Evolutionary conservation across 2,329 filamentous ascomycete species (phyloP).

Genomic region (Bipolaris oryzae): DNA sequence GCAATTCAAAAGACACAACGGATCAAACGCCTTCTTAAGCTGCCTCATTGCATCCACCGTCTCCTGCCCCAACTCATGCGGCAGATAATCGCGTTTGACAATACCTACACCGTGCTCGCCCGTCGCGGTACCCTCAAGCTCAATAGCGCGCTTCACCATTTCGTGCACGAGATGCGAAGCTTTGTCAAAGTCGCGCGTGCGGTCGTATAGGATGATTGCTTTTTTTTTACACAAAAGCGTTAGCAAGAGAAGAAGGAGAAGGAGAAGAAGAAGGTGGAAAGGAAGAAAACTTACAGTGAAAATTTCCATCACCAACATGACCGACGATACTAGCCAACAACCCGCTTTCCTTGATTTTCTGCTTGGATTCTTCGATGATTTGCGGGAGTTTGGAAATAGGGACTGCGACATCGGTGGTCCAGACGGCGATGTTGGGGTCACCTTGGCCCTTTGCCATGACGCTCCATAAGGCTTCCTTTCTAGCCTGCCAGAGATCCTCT

Average conservation of each 20-base stretch:
- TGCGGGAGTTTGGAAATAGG: slow-evolving; percentile 73
- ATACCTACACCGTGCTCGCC: slow-evolving; percentile 85
- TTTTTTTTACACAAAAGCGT: too few relatives aligned
- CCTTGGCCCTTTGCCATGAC: slow-evolving; percentile 68
- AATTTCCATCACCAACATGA: slow-evolving; percentile 77
- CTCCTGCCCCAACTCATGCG: slow-evolving; percentile 74
- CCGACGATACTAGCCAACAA: slow-evolving; percentile 71
- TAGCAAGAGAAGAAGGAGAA: too few relatives aligned
- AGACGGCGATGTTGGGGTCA: slow-evolving; percentile 66
- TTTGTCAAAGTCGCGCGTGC: slow-evolving; percentile 68
- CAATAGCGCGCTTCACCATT: slow-evolving; percentile 85
- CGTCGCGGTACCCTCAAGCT: slow-evolving; percentile 84
- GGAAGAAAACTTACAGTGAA: slow-evolving; percentile 61
- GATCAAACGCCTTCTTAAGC: slow-evolving; percentile 83
- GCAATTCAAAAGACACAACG: slow-evolving; percentile 68
- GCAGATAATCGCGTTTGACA: slow-evolving; percentile 82
- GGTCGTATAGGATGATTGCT: slow-evolving; percentile 67
- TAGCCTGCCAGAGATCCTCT: slow-evolving; percentile 73
- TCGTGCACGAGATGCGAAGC: slow-evolving; percentile 76
- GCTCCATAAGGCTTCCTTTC: slow-evolving; percentile 77
- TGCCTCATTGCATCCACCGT: slow-evolving; percentile 85
- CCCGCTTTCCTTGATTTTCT: slow-evolving; percentile 66
- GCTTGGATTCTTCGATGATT: slow-evolving; percentile 77
- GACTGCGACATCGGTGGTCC: slow-evolving; percentile 83
- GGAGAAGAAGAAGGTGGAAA: too few relatives aligned